phyloP scores from a whole-genome alignment of 768 basidiomycete species.

The Agaricus subrufescens region DNA sequence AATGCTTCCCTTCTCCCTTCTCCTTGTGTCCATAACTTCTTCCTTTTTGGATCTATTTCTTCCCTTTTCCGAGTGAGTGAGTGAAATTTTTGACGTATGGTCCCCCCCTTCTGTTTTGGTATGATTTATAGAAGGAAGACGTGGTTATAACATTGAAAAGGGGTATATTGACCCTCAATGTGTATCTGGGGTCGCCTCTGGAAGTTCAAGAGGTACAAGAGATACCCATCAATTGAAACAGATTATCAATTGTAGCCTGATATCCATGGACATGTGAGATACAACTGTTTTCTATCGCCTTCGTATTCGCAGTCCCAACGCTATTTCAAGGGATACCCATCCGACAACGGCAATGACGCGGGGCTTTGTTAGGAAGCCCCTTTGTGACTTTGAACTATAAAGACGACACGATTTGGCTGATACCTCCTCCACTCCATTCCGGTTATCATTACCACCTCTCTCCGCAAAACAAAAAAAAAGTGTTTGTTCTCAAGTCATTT shows the following conservation, averaged over 20 bases:
- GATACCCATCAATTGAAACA: slow-evolving; percentile 7
- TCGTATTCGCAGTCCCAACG: background rate
- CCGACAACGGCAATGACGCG: too few species aligned
- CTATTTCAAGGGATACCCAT: background rate
- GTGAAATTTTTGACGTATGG: slow-evolving; percentile 11
- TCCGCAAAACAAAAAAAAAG: too few species aligned
- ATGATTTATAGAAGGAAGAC: slow-evolving; percentile 13
- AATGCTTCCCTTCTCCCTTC: slow-evolving; percentile 6
- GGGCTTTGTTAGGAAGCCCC: too few species aligned
- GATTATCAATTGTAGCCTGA: too few species aligned
- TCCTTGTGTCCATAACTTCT: background rate
- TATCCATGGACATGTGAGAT: background rate
- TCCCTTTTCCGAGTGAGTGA: slow-evolving; percentile 3
- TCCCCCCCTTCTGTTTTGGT: background rate
- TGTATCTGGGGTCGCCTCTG: slow-evolving; percentile 12
- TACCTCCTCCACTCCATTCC: too few species aligned
- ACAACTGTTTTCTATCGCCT: background rate
- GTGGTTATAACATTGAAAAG: slow-evolving; percentile 11
- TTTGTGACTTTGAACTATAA: too few species aligned
- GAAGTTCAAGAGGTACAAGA: slow-evolving; percentile 14
- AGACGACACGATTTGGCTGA: too few species aligned
- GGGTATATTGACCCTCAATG: slow-evolving; percentile 13
- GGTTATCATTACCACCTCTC: too few species aligned
- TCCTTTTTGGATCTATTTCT: background rate
- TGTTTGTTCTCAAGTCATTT: too few species aligned